Evolutionary conservation across 2,329 filamentous ascomycete genomes (phyloP), one percentile per base, ranked within the genome.

Genomic region (Colletotrichum paranaense): DNA sequence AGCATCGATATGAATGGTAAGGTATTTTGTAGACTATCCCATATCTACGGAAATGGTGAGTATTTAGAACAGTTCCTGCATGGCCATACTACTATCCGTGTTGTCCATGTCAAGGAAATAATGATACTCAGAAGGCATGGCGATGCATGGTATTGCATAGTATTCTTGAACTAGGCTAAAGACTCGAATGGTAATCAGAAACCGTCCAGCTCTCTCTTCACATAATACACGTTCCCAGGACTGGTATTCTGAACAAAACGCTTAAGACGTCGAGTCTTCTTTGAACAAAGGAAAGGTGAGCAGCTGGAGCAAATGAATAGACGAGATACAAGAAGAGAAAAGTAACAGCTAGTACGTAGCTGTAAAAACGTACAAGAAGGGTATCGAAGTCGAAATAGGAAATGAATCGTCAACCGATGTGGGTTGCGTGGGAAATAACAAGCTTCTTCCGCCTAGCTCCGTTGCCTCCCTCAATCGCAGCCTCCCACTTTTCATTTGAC

Each of bases 351-450:
- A 46, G 30, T 32, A 56, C 16, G 22, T 57, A 60, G 62, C 62
- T 55, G 60, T 35, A 19, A 53, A 22, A 56, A 75, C 19, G 68
- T 56, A 74, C 58, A 76, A 71, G 67, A 76, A 77, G 78, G 78
- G 78, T 79, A 79, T 79, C 78, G 76, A 77, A 70, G 78, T 79
- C 77, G 75, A 78, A 69, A 67, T 65, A 68, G 32, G 76, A 75
- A 76, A 76, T 67, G 68, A 79, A 75, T 75, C 74, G 42, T 72
- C 75, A 64, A 69, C 35, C 42, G 57, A 59, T 38, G 32, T 60
- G 49, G 19, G 14, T 19, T 24, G 35, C 5, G 26, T 8, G 6
- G 16, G 42, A 32, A n/a, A 38, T 24, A 14, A 56, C 49, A 67
- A 35, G 30, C 30, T 16, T 56, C 53, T 42, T 12, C 59, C 59